Evolutionary conservation across 371 early-diverging fungal genomes (phyloP), one percentile per base, ranked within the genome.

Genomic region (Quaeritorhiza haematococci): DNA sequence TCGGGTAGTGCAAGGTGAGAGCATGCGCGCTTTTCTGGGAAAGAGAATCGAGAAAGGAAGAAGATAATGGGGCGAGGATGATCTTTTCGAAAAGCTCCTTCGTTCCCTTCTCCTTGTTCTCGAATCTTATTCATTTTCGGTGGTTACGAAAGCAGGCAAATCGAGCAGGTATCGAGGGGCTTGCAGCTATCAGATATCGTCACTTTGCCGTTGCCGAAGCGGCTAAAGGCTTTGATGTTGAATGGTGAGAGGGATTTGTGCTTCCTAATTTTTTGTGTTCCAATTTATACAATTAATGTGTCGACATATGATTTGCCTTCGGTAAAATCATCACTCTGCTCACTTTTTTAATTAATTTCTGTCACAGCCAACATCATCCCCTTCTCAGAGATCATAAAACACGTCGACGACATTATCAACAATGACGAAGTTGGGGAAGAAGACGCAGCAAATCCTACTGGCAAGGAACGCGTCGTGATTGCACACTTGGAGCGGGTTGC

Each of bases 401-500:
- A 62, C 15, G 44, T 69, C 23, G 56, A 59, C 3, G 24, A 29
- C 21, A 28, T 19, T 15, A 52, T 49, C 30, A 32, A 46, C 19
- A 64, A 67, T 17, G 50, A 30, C 3, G 68, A 66, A n/a, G 17
- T 72, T 6, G 32, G 69, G 8, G 52, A 38, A 15, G 67, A 48
- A n/a, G n/a, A n/a, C n/a, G n/a, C n/a, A n/a, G n/a, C n/a, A n/a
- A n/a, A n/a, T n/a, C n/a, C n/a, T n/a, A n/a, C n/a, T n/a, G n/a
- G n/a, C n/a, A n/a, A n/a, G n/a, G n/a, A n/a, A n/a, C n/a, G n/a
- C n/a, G n/a, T n/a, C n/a, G n/a, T n/a, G n/a, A n/a, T n/a, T n/a
- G n/a, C n/a, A n/a, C n/a, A n/a, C 26, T 60, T 76, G n/a, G 55
- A 59, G 34, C 27, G 49, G 19, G 50, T 64, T 10, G 72, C 71